Base-by-base conservation (phyloP, 345 rosid species). In the Boechera retrofracta region DNA sequence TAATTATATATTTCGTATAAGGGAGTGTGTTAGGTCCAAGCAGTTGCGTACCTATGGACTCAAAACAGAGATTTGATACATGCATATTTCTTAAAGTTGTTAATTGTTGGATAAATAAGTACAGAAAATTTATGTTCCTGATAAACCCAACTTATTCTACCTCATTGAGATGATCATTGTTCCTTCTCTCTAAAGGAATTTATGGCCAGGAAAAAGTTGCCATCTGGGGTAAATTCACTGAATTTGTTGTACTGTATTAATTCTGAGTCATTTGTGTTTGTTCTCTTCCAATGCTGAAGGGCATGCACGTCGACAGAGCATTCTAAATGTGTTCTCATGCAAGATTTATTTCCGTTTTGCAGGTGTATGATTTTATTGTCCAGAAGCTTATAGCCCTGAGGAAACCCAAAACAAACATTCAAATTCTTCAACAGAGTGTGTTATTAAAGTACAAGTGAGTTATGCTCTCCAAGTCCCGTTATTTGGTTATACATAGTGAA, bases 381-480 rank as follows among this genome's bases (percentile, higher is more conserved):
- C 99, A 92, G 86, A 95, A 95, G 87, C 99, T 95, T 60, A 82
- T 91, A 81, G 97, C 98, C 26, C 72, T 95, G 79, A 92, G 97
- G 80, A 92, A 95, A 84, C 99, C 99, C 57, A 95, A 95, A 88
- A 95, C 99, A 72, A 95, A 95, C 78, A 92, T 95, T 76, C 99
- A 95, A 82, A 92, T 95, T 78, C 95, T 95, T 85, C 99, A 95
- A 75, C 99, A 92, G 79, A 95, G 87, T 85, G 97, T 95, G 76
- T 87, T 92, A 74, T 82, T 92, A 72, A 95, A 95, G 63, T 92
- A 91, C 91, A 95, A 91, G 99, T 95, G 77, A 84, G 97, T 73
- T 26, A 45, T 67, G 52, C 16, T 73, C 51, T 70, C 10, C 13
- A 52, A 7, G 13, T 6, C 57, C 70, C 13, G 8, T 63, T 57